phyloP scores from a whole-genome alignment of 352 stramenopile genomes.

The Blastocystis sp. region DNA sequence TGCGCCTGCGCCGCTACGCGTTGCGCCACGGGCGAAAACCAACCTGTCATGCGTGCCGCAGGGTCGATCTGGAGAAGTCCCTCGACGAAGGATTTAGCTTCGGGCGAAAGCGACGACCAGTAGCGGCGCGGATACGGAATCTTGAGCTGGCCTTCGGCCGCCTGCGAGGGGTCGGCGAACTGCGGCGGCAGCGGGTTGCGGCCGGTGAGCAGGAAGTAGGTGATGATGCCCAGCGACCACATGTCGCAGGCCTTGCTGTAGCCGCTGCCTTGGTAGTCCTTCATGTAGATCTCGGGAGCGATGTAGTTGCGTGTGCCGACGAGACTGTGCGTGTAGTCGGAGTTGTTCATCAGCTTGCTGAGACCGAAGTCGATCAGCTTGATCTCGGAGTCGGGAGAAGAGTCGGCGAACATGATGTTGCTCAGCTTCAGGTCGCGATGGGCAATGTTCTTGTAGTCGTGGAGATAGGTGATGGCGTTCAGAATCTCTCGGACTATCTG shows the following conservation, averaged over 20 bases:
- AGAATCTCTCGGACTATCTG: constrained; percentile 36
- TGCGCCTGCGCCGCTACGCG: constrained; percentile 21
- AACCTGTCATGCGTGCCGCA: background rate
- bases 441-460: constrained; percentile 54
- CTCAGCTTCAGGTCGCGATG: constrained; percentile 52
- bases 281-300: constrained; percentile 32
- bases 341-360: constrained; percentile 1
- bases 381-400: constrained; percentile 34
- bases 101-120: background rate
- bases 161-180: background rate
- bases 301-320: constrained; percentile 50
- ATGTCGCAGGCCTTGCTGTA: constrained; percentile 51
- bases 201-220: constrained; percentile 38
- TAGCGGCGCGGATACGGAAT: constrained; percentile 21
- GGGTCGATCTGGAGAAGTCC: constrained; percentile 19
- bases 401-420: constrained; percentile 49
- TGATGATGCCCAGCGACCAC: constrained; percentile 42
- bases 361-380: constrained; percentile 57
- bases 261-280: background rate
- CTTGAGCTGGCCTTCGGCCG: background rate
- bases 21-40: no score
- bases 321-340: constrained; percentile 23
- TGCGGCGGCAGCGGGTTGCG: constrained; percentile 20
- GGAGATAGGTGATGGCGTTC: constrained; percentile 47
- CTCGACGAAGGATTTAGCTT: constrained; percentile 12